Evolutionary conservation across 2,329 filamentous ascomycete genomes (phyloP), one percentile per base, ranked within the genome.

Genomic region (Nigrospora osmanthi): DNA sequence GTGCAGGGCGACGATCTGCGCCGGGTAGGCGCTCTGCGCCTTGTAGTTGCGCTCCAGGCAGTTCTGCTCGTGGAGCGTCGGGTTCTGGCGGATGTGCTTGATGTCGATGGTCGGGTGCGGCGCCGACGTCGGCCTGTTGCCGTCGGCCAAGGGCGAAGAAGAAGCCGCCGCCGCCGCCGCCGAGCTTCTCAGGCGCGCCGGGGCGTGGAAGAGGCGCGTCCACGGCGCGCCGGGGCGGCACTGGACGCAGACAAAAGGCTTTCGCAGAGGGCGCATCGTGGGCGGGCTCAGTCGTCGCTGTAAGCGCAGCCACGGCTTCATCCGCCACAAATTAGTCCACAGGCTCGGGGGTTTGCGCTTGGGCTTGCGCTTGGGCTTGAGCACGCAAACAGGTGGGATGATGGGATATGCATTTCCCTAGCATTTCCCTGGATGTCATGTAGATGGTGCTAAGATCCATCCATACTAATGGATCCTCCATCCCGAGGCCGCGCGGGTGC

Each of bases 61-160:
- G 59, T 94, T 97, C 53, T 84, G 73, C 54, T 85, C 78, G 71
- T 96, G 87, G 14, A 94, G 75, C 13, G 83, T 79, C 14, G 86
- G 80, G 65, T 94, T 87, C 58, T 89, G 78, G 47, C 90, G 89
- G 62, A 98, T 95, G 68, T 93, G 85, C 63, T 88, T 91, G 60
- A 95, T 76, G 68, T 96, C 86, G 53, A 94, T 76, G 39, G 77
- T 77, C 23, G 87, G 80, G 61, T 88, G 91, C 11, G 89, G 89
- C 13, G 87, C 89, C 43, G 78, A 83, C 2, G 85, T 73, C 5
- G 86, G 85, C 35, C 23, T 28, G 7, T 28, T 28, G 23, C 23
- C 23, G 23, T 34, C 83, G 75, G 47, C 61, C 64, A 38, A 47
- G 44, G 39, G 61, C 57, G 40, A 55, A 16, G n/a, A n/a, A n/a